phyloP scores from a whole-genome alignment of 805 yeast genomes.

The Candida montana region DNA sequence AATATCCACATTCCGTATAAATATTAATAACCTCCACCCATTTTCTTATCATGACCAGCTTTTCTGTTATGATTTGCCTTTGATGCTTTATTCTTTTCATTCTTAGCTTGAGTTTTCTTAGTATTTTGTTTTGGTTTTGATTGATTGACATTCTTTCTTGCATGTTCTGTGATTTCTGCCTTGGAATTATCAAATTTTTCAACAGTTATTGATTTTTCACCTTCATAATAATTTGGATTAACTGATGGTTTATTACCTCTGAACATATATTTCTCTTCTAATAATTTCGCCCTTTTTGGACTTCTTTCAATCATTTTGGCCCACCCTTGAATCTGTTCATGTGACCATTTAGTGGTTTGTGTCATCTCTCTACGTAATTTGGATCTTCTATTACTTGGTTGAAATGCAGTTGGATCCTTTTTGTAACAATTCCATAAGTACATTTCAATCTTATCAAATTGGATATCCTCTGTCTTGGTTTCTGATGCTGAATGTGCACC shows the following conservation, averaged over 20 bases:
- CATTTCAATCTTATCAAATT: constrained; percentile 42
- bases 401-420: constrained; percentile 44
- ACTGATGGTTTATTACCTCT: constrained; percentile 35
- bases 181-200: constrained; percentile 1
- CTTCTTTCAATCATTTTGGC: constrained; percentile 64
- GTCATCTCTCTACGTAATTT: constrained; percentile 47
- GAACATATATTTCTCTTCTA: constrained; percentile 59
- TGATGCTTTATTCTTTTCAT: constrained; percentile 51
- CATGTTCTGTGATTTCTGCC: not conserved
- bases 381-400: constrained; percentile 44
- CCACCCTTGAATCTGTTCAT: constrained; percentile 95
- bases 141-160: not conserved
- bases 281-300: constrained; percentile 52
- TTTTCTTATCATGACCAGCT: constrained; percentile 53
- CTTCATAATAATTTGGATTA: constrained; percentile 16
- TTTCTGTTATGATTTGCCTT: constrained; percentile 65
- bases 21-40: too few species aligned
- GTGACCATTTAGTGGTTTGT: constrained; percentile 60
- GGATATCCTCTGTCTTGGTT: constrained; percentile 19
- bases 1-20: too few species aligned
- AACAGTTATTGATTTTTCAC: constrained; percentile 6
- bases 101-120: constrained; percentile 36
- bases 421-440: constrained; percentile 52
- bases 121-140: constrained; percentile 6
- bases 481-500: too few species aligned